phyloP scores from a whole-genome alignment of 805 yeast genomes.

The Brettanomyces anomalus region DNA sequence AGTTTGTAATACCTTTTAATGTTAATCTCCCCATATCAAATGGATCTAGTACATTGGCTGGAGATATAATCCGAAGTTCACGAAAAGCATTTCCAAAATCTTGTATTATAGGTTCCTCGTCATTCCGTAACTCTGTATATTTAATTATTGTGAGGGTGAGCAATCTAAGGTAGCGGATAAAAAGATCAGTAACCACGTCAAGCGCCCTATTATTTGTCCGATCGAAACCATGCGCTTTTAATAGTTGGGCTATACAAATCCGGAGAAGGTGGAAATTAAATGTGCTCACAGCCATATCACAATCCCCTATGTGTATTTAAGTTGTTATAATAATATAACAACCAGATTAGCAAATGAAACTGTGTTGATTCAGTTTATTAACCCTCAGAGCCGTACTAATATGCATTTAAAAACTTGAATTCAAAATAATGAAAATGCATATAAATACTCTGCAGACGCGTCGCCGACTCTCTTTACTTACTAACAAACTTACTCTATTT shows the following conservation, averaged over 20 bases:
- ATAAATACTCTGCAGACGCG: too few species aligned
- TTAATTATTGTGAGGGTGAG: slow-evolving; percentile 41
- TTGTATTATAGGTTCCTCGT: slow-evolving; percentile 33
- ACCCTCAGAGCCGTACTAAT: too few species aligned
- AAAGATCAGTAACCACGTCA: slow-evolving; percentile 71
- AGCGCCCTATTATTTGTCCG: slow-evolving; percentile 62
- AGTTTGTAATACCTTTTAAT: slow-evolving; percentile 38
- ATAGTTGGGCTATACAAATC: slow-evolving; percentile 37
- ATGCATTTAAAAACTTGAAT: too few species aligned
- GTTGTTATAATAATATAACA: too few species aligned
- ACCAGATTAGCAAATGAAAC: too few species aligned
- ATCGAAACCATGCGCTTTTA: slow-evolving; percentile 80
- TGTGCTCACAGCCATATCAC: slow-evolving; percentile 15
- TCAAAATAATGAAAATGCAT: too few species aligned
- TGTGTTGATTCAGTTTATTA: too few species aligned
- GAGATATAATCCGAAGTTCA: slow-evolving; percentile 52
- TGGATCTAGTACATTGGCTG: slow-evolving; percentile 45
- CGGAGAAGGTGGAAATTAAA: slow-evolving; percentile 24
- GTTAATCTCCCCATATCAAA: slow-evolving; percentile 39
- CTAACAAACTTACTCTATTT: too few species aligned
- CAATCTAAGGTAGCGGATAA: slow-evolving; percentile 51
- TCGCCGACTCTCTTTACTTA: too few species aligned
- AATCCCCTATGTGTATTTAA: too few species aligned
- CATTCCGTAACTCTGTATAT: slow-evolving; percentile 38
- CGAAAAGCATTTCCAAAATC: slow-evolving; percentile 69